Evolutionary conservation across 176 grass and related monocot genomes (phyloP), one percentile per base, ranked within the genome.

Genomic region (Zoysia pacifica): DNA sequence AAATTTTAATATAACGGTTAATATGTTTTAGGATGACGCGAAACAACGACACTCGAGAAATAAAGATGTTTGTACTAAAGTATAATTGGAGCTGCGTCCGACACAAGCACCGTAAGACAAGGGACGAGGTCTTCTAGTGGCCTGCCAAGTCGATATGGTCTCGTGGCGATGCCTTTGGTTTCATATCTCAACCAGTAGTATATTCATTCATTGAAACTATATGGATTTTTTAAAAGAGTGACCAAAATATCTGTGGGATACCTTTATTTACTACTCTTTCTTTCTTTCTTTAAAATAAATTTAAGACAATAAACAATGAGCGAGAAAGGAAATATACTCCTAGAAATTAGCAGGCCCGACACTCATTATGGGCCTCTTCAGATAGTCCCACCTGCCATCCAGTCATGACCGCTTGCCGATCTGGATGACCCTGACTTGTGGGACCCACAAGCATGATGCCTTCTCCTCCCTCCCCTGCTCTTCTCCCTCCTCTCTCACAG

Each of bases 41-140:
- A 0, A 0, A 28, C 28, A 28, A 28, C 28, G 0, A 28, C 0
- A 28, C 28, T 28, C 28, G 28, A 28, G 28, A 28, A 28, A 28
- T 28, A 28, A 28, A 28, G 28, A 28, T 28, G 28, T 28, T 28
- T 28, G 28, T 28, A 28, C 28, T 28, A 36, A 55, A 55, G 5
- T 54, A 54, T 54, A 0, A 18, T 18, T 18, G 16, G 18, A 58
- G 18, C 0, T 64, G 35, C 61, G 61, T 64, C 47, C 62, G 71
- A 81, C 65, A 81, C 54, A 70, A 64, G 72, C 55, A 62, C 65
- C 85, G 36, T 13, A 1, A 47, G 46, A 82, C 72, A 82, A 47
- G 85, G 72, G 20, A 38, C 48, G 39, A 48, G 39, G 47, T 65
- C 62, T 55, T 56, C 66, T 19, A 50, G 15, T 12, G 47, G 28